phyloP scores from a whole-genome alignment of 129 eudicot genomes.

The Mikania micrantha region DNA sequence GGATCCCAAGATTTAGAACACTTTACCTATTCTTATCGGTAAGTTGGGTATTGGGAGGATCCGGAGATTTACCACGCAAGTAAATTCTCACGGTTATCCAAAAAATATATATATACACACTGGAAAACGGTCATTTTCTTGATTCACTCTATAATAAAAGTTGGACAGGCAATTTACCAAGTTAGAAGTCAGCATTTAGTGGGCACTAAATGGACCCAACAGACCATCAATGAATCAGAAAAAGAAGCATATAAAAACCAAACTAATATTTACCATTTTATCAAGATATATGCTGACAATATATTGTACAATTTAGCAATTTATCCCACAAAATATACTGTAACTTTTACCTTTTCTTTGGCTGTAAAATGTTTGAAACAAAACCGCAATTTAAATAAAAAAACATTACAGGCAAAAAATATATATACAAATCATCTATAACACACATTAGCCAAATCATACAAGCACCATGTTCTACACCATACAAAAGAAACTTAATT shows the following conservation, averaged over 20 bases:
- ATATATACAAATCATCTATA: neutral
- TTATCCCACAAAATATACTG: neutral
- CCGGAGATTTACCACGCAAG: too few species aligned
- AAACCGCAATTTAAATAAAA: neutral
- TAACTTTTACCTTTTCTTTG: neutral
- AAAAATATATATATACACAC: too few species aligned
- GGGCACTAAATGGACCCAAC: neutral
- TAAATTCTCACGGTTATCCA: too few species aligned
- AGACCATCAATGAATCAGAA: neutral
- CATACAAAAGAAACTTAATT: constrained; percentile 5
- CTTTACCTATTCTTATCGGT: too few species aligned
- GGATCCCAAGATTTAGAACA: too few species aligned
- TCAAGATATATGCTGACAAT: neutral
- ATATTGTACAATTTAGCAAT: too few species aligned
- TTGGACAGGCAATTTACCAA: neutral
- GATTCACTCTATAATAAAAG: neutral
- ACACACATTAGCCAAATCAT: neutral
- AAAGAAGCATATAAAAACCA: neutral
- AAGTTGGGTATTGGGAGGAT: too few species aligned
- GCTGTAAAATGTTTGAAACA: neutral
- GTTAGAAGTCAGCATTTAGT: constrained; percentile 1
- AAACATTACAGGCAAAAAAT: neutral
- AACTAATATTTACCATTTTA: neutral
- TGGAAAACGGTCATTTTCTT: neutral
- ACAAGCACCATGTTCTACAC: neutral